Evolutionary conservation across 169 alveolate species (phyloP).

Genomic region (Plasmodium falciparum): DNA sequence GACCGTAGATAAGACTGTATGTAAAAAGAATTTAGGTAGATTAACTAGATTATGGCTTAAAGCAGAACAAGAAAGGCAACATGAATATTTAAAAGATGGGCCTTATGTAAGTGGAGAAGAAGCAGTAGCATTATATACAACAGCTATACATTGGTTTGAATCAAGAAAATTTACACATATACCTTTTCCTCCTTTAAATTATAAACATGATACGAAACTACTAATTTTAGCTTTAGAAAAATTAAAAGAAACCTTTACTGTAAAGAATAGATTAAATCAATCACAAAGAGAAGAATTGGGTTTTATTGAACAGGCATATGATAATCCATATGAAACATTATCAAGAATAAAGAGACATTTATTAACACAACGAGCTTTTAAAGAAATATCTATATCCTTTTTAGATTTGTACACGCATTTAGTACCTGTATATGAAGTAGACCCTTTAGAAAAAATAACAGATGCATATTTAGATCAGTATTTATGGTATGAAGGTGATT

Average conservation of each 20-base stretch:
- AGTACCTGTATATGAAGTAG: constrained; percentile 99
- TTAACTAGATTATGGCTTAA: constrained; percentile 99
- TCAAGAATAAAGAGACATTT: constrained; percentile 99
- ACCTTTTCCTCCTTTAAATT: constrained; percentile 99
- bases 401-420: constrained; percentile 99
- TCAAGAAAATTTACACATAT: constrained; percentile 98
- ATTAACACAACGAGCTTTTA: constrained; percentile 98
- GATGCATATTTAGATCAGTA: constrained; percentile 99
- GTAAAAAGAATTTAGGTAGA: constrained; percentile 99
- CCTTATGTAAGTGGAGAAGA: constrained; percentile 99
- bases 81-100: constrained; percentile 98
- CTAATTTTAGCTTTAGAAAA: constrained; percentile 98
- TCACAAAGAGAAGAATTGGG: constrained; percentile 99
- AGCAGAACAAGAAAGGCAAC: constrained; percentile 99
- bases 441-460: constrained; percentile 99
- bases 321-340: constrained; percentile 99
- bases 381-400: constrained; percentile 98
- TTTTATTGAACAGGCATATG: constrained; percentile 99
- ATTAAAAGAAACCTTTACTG: constrained; percentile 97
- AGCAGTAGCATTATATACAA: constrained; percentile 99
- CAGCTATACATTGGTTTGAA: constrained; percentile 99
- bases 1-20: constrained; percentile 99
- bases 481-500: constrained; percentile 99
- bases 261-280: constrained; percentile 97
- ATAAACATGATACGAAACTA: constrained; percentile 99